Percentiles rank a stretch among this genome's conserved stretches.
Evolutionary conservation across 495 filamentous ascomycete species (phyloP).

Genomic region (Neurospora sp.): DNA sequence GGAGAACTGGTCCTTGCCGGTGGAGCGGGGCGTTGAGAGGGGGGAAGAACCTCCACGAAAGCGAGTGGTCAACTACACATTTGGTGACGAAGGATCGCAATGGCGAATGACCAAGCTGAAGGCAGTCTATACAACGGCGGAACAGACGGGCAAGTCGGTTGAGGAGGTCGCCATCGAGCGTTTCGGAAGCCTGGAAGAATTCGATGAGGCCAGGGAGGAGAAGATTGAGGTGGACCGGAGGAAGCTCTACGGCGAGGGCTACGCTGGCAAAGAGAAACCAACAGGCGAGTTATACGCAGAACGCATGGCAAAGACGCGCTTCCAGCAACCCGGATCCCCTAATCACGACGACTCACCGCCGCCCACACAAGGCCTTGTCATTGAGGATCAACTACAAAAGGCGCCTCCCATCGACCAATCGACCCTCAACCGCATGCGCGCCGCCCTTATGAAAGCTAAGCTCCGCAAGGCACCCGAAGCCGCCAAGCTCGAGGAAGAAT

Average conservation of each 20-base stretch:
- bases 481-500: conserved; percentile 71
- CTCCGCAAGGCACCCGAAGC: conserved; percentile 63
- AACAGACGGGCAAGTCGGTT: conserved; percentile 57
- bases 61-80: conserved; percentile 68
- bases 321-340: background rate
- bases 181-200: conserved; percentile 71
- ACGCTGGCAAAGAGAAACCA: conserved; percentile 79
- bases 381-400: conserved; percentile 33
- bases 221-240: conserved; percentile 84
- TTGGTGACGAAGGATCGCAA: conserved; percentile 80
- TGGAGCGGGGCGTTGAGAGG: conserved; percentile 23
- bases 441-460: conserved; percentile 90
- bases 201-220: conserved; percentile 92
- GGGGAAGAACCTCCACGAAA: conserved; percentile 35
- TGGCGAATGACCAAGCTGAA: conserved; percentile 96
- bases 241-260: conserved; percentile 74
- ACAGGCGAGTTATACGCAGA: conserved; percentile 79
- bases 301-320: conserved; percentile 28
- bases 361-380: conserved; percentile 32
- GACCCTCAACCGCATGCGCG: conserved; percentile 77
- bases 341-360: conserved; percentile 3
- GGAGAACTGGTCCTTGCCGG: conserved; percentile 9
- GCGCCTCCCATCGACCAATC: conserved; percentile 56
- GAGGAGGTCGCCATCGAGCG: conserved; percentile 76
- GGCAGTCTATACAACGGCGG: conserved; percentile 68